Base-by-base conservation (phyloP, 306 rosid genomes). In the Sicyos baderoa region DNA sequence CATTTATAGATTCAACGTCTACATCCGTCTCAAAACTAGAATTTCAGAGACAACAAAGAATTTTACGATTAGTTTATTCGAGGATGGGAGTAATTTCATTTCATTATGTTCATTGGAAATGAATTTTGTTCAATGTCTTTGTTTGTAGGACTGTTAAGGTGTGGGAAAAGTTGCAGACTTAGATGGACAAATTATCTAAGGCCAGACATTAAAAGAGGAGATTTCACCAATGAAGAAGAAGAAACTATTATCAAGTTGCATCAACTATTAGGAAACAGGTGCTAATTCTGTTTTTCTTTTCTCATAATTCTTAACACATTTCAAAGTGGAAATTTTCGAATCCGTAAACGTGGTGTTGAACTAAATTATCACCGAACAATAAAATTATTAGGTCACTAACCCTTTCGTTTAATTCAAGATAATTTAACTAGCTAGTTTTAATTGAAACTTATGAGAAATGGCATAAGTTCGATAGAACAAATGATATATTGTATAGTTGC, bases 121-220 rank as follows among this genome's bases (percentile, higher is more conserved):
- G n/a, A 27, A 9, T 16, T 51, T n/a, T 6, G n/a, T 47, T 47
- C 15, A 0, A 49, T 16, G 7, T 27, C 18, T 35, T 42, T 63
- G 3, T 17, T 37, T 42, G 11, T 18, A 64, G 70, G 70, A n/a
- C 0, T 65, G 2, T 42, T 42, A 15, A 17, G 71, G 71, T 65
- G 71, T 22, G 71, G 71, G 8, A 65, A 65, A 40, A 65, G 71
- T 48, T 65, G 71, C 18, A 65, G 71, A 6, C 54, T 65, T 5
- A 19, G 71, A 11, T 65, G 71, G 71, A 65, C 11, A 1, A 65
- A 65, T 45, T 65, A 65, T 65, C 71, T 65, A 21, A 65, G 37
- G 29, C 71, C 71, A 42, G 71, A 18, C 54, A 45, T 65, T 12
- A 65, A 65, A 48, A 45, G 71, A 65, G 71, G 71, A 65, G 54